Percentiles rank a stretch among this genome's conserved stretches.
Conservation (phyloP, 2,329 filamentous ascomycete species). For the Apiospora sp. region DNA sequence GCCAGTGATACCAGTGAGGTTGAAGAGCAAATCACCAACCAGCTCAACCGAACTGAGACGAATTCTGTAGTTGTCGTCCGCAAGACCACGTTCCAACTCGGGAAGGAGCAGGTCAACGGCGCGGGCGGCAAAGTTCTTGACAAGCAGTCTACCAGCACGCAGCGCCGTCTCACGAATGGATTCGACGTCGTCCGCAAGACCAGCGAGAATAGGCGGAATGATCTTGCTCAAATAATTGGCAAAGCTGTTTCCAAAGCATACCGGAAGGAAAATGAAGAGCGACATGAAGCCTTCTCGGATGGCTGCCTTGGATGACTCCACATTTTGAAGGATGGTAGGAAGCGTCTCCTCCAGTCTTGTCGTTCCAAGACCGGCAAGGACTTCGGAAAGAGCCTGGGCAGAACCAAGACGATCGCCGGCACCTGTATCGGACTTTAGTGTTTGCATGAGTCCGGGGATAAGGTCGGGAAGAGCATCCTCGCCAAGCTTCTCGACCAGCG, state of each 20-base stretch:
- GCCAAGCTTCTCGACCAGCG: slow-evolving; percentile 96
- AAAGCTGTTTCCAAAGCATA: slow-evolving; percentile 99
- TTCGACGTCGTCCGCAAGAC: slow-evolving; percentile 94
- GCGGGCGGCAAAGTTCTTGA: slow-evolving; percentile 97
- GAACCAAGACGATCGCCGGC: slow-evolving; percentile 96
- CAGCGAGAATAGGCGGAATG: slow-evolving; percentile 92
- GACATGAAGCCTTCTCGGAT: slow-evolving; percentile 99
- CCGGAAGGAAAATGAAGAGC: slow-evolving; percentile 97
- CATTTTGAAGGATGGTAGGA: slow-evolving; percentile 95
- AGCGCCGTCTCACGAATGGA: slow-evolving; percentile 97
- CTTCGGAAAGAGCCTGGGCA: slow-evolving; percentile 94
- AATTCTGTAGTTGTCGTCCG: slow-evolving; percentile 97
- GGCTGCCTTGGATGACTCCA: slow-evolving; percentile 86
- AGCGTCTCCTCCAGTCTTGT: slow-evolving; percentile 92
- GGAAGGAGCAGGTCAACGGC: slow-evolving; percentile 93
- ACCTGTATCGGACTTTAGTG: slow-evolving; percentile 95
- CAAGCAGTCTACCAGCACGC: slow-evolving; percentile 88
- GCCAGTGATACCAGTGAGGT: slow-evolving; percentile 90
- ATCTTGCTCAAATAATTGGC: slow-evolving; percentile 94
- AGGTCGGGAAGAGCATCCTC: slow-evolving; percentile 97
- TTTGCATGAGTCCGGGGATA: slow-evolving; percentile 96
- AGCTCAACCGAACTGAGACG: slow-evolving; percentile 97
- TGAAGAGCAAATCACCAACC: slow-evolving; percentile 96
- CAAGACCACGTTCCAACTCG: slow-evolving; percentile 92
- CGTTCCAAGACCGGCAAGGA: slow-evolving; percentile 93